These are phyloP conservation scores for Metschnikowia corniflorae DNA, from an alignment of 805 yeast species.

Conservation along the genomic window DNA sequence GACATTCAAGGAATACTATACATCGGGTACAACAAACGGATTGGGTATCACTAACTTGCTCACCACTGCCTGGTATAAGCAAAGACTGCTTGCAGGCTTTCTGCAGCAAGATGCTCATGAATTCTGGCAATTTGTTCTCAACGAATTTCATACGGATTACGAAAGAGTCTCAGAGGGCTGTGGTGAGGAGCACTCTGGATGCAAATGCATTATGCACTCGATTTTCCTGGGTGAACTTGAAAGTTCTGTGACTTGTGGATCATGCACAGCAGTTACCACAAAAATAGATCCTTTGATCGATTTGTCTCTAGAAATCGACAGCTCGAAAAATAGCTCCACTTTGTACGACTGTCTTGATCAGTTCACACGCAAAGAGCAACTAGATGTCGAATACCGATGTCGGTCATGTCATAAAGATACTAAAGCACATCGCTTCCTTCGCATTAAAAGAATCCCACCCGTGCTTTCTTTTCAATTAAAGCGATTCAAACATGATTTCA, in stretches of 20 bases:
- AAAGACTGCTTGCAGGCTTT: constrained; percentile 86
- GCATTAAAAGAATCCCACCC: constrained; percentile 66
- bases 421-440: constrained; percentile 66
- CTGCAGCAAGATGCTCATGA: constrained; percentile 99
- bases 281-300: constrained; percentile 90
- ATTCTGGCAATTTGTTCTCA: constrained; percentile 86
- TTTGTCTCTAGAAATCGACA: constrained; percentile 69
- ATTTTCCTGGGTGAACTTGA: constrained; percentile 81
- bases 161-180: constrained; percentile 19
- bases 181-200: constrained; percentile 25
- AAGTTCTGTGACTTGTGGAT: constrained; percentile 70
- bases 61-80: constrained; percentile 84
- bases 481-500: constrained; percentile 60
- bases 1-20: constrained; percentile 71
- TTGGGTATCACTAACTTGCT: constrained; percentile 79
- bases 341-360: constrained; percentile 66
- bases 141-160: constrained; percentile 68
- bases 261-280: constrained; percentile 60
- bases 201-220: constrained; percentile 79
- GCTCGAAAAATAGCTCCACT: constrained; percentile 23
- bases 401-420: constrained; percentile 58
- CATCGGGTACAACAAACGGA: constrained; percentile 58
- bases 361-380: constrained; percentile 73
- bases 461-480: constrained; percentile 83
- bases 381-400: constrained; percentile 75